Base-by-base conservation (phyloP, 1,284 basidiomycete species). In the Gomphus sp. region DNA sequence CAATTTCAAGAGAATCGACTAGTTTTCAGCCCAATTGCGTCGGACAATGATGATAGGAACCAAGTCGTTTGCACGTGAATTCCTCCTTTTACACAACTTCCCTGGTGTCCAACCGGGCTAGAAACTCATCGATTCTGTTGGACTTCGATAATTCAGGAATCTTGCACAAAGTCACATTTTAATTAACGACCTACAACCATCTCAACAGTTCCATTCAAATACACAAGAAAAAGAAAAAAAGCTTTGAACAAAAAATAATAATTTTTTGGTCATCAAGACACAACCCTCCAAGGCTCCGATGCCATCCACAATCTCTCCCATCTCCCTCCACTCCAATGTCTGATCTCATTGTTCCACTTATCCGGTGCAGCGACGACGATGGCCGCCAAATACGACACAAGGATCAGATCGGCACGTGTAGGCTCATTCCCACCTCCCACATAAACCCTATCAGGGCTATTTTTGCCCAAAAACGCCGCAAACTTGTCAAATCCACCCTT, bases 361-460 rank as follows among this genome's bases (percentile, higher is more conserved):
- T 87, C 85, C 61, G 83, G 80, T 11, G 82, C 77, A 18, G 84
- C 78, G 66, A 86, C 79, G 55, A 78, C 74, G 49, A 87, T 84
- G 84, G 84, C 87, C 52, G 86, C 77, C 53, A 87, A 66, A 33
- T 85, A 77, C 0, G 86, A 80, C 64, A 84, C 86, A 22, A 88
- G 69, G 2, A 83, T 80, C 66, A 88, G 87, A 64, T 88, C 86
- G 0, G 84, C 84, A 64, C 87, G 87, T 10, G 79, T 80, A 43
- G 87, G 74, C 22, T 85, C 80, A 48, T 75, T 71, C 2, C 85
- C 86, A 77, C 81, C 82, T 25, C 73, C 79, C 28, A 87, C 82
- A n/a, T 80, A 82, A 63, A 85, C 82, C 0, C 84, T 69, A 18
- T 77, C 74, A 12, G 66, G 73, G 0, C 73, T 74, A 62, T 88